A percentile compares a stretch with the other conserved stretches of the same genome.
Evolutionary conservation across 805 yeast genomes (phyloP).

Genomic region (Pichia membranifaciens): DNA sequence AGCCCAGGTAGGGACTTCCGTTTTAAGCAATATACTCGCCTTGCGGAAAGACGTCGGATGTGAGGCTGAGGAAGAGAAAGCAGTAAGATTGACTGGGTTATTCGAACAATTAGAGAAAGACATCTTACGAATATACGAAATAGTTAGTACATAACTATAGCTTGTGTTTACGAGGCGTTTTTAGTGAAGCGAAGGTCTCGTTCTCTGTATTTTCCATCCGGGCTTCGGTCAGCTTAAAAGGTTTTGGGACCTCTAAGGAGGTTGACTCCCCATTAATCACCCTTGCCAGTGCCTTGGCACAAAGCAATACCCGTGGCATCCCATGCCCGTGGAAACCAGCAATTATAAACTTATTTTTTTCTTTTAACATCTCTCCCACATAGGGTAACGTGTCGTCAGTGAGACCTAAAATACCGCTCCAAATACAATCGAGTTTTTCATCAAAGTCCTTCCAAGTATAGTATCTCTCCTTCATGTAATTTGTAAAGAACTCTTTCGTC

Average conservation of each 20-base stretch:
- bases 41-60: too few relatives aligned
- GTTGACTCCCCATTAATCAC: conserved; percentile 1
- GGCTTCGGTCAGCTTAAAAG: conserved; percentile 20
- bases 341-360: conserved; percentile 30
- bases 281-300: conserved; percentile 36
- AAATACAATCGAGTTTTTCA: conserved; percentile 25
- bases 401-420: conserved; percentile 46
- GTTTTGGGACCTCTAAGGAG: conserved; percentile 17
- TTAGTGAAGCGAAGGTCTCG: neutral
- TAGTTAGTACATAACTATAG: neutral
- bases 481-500: neutral
- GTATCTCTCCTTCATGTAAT: conserved; percentile 14
- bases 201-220: conserved; percentile 13
- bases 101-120: too few relatives aligned
- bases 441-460: conserved; percentile 30
- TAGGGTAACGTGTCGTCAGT: conserved; percentile 37
- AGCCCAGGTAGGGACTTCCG: too few relatives aligned
- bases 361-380: conserved; percentile 35
- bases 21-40: too few relatives aligned
- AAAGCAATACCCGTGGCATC: conserved; percentile 40
- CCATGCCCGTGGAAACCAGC: conserved; percentile 51
- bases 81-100: too few relatives aligned
- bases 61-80: too few relatives aligned
- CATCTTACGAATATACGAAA: too few relatives aligned
- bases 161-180: neutral